Conservation (phyloP, 1,284 basidiomycete species). For the Tylopilus sp. region DNA sequence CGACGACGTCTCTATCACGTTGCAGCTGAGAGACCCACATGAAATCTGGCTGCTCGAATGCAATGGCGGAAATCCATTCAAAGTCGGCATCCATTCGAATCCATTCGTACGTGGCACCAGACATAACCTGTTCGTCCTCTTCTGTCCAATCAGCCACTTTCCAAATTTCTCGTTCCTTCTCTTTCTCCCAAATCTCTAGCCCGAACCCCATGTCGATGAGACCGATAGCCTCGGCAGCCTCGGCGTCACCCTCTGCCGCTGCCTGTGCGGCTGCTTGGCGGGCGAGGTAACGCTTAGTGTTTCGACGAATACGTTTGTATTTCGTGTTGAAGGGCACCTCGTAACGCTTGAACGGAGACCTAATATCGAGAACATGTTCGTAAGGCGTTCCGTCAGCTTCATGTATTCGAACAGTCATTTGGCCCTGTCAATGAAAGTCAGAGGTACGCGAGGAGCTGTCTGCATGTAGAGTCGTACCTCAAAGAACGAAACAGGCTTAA, state of each 20-base stretch:
- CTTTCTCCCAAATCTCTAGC: constrained; percentile 96
- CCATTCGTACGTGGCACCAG: constrained; percentile 97
- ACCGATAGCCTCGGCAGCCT: constrained; percentile 90
- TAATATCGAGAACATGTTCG: constrained; percentile 95
- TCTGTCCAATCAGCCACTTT: constrained; percentile 98
- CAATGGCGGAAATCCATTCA: constrained; percentile 93
- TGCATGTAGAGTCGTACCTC: constrained; percentile 49
- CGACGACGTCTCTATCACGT: constrained; percentile 96
- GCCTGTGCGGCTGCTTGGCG: constrained; percentile 91
- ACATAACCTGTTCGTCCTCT: constrained; percentile 92
- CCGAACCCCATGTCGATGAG: constrained; percentile 95
- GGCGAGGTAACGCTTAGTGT: constrained; percentile 92
- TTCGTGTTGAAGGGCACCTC: constrained; percentile 99
- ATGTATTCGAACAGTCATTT: constrained; percentile 98
- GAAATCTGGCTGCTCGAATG: constrained; percentile 95
- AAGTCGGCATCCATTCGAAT: constrained; percentile 99
- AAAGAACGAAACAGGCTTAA: constrained; percentile 85
- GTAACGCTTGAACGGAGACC: constrained; percentile 82
- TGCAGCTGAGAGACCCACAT: constrained; percentile 99
- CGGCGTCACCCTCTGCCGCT: constrained; percentile 85
- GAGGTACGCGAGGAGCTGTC: neutral
- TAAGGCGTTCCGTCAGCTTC: constrained; percentile 99
- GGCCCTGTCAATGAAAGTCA: constrained; percentile 53
- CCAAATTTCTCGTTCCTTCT: constrained; percentile 90
- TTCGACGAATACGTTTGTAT: constrained; percentile 94